phyloP scores from a whole-genome alignment of 352 stramenopile genomes.

The Phytophthora pistaciae region DNA sequence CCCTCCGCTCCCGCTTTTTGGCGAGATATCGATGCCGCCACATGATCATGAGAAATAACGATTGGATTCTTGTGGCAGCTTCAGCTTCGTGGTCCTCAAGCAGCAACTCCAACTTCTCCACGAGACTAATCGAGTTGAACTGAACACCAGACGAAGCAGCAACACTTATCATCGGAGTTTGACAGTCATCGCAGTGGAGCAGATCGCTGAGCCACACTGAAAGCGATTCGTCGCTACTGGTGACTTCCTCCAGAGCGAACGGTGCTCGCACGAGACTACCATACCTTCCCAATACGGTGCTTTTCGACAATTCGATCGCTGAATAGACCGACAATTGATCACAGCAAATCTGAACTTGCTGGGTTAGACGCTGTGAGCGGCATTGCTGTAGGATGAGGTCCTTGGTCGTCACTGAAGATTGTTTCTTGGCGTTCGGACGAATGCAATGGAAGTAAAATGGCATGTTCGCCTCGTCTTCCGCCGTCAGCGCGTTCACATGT shows the following conservation, averaged over 20 bases:
- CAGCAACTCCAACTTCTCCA: constrained; percentile 54
- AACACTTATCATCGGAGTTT: constrained; percentile 18
- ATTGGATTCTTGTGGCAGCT: constrained; percentile 46
- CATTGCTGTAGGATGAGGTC: constrained; percentile 45
- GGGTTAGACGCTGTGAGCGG: constrained; percentile 40
- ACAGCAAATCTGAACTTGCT: constrained; percentile 42
- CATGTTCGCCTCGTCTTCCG: constrained; percentile 25
- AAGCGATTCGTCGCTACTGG: constrained; percentile 22
- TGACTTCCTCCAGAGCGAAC: constrained; percentile 16
- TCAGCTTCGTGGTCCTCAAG: constrained; percentile 42
- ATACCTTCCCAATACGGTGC: constrained; percentile 40
- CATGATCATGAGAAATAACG: constrained; percentile 49
- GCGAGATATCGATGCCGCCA: constrained; percentile 35
- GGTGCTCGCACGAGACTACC: constrained; percentile 26
- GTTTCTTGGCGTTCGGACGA: constrained; percentile 45
- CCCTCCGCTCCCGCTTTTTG: constrained; percentile 39
- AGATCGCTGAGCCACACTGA: constrained; percentile 26
- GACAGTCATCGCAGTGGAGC: constrained; percentile 8
- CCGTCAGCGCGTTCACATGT: constrained; percentile 39
- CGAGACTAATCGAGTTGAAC: constrained; percentile 38
- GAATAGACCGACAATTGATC: constrained; percentile 27
- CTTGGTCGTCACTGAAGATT: constrained; percentile 35
- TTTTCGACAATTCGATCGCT: constrained; percentile 35
- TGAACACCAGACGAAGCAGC: constrained; percentile 24
- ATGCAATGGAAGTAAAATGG: constrained; percentile 68